These are phyloP conservation scores for Capronia americana DNA, from an alignment of 2,329 filamentous ascomycete genomes.

Conservation along the genomic window DNA sequence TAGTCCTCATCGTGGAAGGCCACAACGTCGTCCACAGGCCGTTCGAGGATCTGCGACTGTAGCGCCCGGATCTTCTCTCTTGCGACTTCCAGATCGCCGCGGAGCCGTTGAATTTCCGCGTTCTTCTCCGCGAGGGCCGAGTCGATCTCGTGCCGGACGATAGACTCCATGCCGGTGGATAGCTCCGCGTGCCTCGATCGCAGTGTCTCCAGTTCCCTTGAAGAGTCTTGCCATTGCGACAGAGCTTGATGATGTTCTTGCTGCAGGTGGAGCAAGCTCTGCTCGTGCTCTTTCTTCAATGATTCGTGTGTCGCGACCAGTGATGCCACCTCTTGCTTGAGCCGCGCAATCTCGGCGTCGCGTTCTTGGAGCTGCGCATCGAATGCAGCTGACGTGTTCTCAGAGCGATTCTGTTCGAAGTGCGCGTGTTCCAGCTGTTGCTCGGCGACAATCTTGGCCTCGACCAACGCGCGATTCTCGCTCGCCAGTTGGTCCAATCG, in stretches of 20 bases:
- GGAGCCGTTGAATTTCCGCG: constrained; percentile 78
- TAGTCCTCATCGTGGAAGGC: constrained; percentile 87
- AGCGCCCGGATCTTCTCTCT: constrained; percentile 65
- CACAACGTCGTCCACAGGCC: constrained; percentile 71
- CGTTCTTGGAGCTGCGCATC: constrained; percentile 77
- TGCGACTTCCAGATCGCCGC: constrained; percentile 76
- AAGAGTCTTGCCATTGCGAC: constrained; percentile 63
- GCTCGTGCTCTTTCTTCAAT: constrained; percentile 76
- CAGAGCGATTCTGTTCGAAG: constrained; percentile 60
- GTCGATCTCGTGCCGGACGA: constrained; percentile 66
- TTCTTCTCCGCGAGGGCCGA: constrained; percentile 79
- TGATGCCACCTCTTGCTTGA: constrained; percentile 80
- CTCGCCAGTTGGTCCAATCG: constrained; percentile 81
- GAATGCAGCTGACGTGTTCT: constrained; percentile 58
- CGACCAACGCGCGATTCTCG: constrained; percentile 81
- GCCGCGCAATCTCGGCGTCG: constrained; percentile 82
- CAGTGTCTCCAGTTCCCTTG: constrained; percentile 72
- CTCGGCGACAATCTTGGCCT: constrained; percentile 74
- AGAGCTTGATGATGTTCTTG: constrained; percentile 65
- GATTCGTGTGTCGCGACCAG: constrained; percentile 83
- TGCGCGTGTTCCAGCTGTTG: constrained; percentile 64
- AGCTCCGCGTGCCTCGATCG: constrained; percentile 68
- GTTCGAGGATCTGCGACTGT: constrained; percentile 62
- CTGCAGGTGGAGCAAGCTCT: constrained; percentile 72
- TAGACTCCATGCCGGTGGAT: constrained; percentile 67